Base-by-base conservation (phyloP, 768 basidiomycete genomes). In the Rhodocollybia butyracea region DNA sequence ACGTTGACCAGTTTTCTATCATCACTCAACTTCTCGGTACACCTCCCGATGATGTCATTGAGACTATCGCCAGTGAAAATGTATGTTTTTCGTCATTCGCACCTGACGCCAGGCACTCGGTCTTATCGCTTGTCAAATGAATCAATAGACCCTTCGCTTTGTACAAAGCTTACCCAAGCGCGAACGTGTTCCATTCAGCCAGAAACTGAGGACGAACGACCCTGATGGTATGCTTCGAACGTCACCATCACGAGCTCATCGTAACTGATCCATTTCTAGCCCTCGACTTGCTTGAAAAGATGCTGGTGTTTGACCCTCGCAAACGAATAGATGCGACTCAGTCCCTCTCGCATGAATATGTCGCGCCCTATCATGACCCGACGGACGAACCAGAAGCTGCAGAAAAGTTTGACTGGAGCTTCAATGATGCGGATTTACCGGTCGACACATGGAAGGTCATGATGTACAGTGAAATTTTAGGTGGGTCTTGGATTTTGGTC, bases 361-460 rank as follows among this genome's bases (percentile, higher is more conserved):
- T 99, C 21, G 83, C 91, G 1, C 97, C 96, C 2, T 99, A 99
- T 67, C 97, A 99, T 66, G 97, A 99, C 71, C 94, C 96, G 7
- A 94, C 93, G 2, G 97, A 99, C 68, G 97, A 99, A 68, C 97
- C 97, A 8, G 86, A 88, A 19, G 92, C 97, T 12, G 84, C 78
- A 17, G 94, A 98, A 68, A 88, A 90, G 66, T 99, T 99, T 65
- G 97, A 99, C 72, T 99, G 97, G 97, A 91, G 88, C 64, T 99
- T 99, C 83, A 99, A 99, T 71, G 97, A 99, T 60, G 97, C 97
- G 19, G 97, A 99, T 70, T 78, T 99, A 42, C 97, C 97, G 0
- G 91, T 98, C 11, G 97, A 99, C 65, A 96, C 93, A 1, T 99
- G 97, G 97, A 98, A 98, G 74, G 96, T 97, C 67, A 99, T 99